Base-by-base conservation (phyloP, 805 yeast genomes). In the Ascoidea tarda region DNA sequence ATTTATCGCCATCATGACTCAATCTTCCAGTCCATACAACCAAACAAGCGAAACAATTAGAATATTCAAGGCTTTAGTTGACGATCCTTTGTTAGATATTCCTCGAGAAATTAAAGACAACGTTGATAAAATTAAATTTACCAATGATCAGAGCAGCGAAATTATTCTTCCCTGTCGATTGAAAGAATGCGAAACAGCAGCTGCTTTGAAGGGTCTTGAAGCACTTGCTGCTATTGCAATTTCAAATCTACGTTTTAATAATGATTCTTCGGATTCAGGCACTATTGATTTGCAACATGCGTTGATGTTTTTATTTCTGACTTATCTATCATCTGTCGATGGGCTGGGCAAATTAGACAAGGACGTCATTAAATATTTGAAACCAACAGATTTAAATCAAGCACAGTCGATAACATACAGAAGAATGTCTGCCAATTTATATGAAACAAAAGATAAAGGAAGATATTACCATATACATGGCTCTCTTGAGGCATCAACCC, bases 381-480 rank as follows among this genome's bases (percentile, higher is more conserved):
- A 48, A 10, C 32, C 52, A 14, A 54, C 56, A 16, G 67, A 63
- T 51, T 52, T 60, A 31, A 54, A 55, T 47, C 56, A 55, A 16
- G 65, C 64, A 2, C 66, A 63, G 51, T 59, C 66, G 6, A 54
- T 56, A 48, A 52, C 59, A 1, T 66, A 66, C 51, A 58, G 70
- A 21, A 57, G 67, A 50, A 60, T 66, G 66, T 58, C 66, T 49
- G 68, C 70, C 6, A 66, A 66, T 50, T 57, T 67, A 33, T 67
- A 67, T 55, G 55, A 58, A 42, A 67, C 70, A 6, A 67, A 67
- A 51, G 67, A 64, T 52, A 55, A 56, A 6, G 56, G 57, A 5
- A 55, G 57, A 21, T 64, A 53, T 51, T 64, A 60, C 50, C 70
- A 66, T 50, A 61, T 67, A 42, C 70, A 67, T 53, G 70, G 70